Conservation (phyloP, 1,284 basidiomycete species). For the Ganoderma lingzhi region DNA sequence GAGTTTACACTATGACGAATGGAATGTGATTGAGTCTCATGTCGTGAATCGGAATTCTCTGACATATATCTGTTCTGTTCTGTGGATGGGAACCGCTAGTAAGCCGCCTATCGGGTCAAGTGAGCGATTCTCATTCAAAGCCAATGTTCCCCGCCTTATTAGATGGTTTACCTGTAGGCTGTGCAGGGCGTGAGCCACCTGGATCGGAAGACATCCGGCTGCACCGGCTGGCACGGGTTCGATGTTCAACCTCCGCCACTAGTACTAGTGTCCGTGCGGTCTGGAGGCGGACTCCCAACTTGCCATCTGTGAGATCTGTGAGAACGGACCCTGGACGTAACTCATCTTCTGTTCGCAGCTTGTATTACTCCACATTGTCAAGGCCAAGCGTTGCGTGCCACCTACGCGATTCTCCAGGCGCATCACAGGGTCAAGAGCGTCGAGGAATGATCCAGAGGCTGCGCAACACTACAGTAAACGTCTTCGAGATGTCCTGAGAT, state of each 20-base stretch:
- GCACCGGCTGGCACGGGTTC: conserved; percentile 3
- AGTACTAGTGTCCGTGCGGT: neutral
- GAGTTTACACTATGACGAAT: neutral
- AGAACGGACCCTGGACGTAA: conserved; percentile 11
- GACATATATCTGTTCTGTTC: neutral
- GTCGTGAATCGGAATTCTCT: neutral
- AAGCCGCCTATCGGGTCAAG: neutral
- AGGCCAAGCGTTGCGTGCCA: neutral
- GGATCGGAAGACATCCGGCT: neutral
- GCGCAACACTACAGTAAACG: neutral
- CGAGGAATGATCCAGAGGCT: conserved; percentile 1
- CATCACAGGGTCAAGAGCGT: neutral
- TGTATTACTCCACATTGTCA: neutral
- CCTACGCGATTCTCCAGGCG: neutral
- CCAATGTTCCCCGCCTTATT: neutral
- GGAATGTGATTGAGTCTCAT: neutral
- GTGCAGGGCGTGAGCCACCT: conserved; percentile 6
- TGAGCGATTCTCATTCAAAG: neutral
- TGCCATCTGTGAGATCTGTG: conserved; percentile 4
- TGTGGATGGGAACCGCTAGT: conserved; percentile 5
- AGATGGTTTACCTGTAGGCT: conserved; percentile 16
- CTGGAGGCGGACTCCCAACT: neutral
- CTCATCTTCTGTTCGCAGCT: conserved; percentile 10
- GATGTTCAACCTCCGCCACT: neutral
- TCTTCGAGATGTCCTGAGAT: neutral